phyloP scores from a whole-genome alignment of 768 basidiomycete genomes.

The Saitozyma sp. region DNA sequence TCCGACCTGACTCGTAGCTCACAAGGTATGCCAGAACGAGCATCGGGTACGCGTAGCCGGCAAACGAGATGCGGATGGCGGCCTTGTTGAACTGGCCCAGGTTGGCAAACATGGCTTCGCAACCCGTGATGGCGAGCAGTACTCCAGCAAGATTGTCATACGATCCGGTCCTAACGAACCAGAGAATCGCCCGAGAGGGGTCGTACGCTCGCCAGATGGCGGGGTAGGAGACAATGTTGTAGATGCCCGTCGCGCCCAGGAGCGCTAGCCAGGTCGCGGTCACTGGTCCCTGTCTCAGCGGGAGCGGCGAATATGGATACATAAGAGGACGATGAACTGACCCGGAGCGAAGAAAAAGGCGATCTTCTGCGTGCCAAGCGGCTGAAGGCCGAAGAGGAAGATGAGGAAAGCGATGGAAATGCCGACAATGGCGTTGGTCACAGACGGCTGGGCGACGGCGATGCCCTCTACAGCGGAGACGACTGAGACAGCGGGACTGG shows the following conservation, averaged over 20 bases:
- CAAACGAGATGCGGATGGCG: conserved; percentile 63
- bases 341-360: conserved; percentile 62
- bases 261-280: too few relatives aligned
- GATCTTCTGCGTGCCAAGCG: conserved; percentile 63
- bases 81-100: conserved; percentile 67
- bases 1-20: neutral
- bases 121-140: conserved; percentile 68
- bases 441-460: conserved; percentile 61
- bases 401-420: conserved; percentile 66
- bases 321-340: conserved; percentile 38
- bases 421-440: conserved; percentile 58
- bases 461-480: conserved; percentile 71
- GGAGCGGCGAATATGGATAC: neutral
- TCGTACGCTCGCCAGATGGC: conserved; percentile 66
- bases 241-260: too few relatives aligned
- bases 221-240: too few relatives aligned
- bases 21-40: conserved; percentile 65
- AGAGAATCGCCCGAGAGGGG: conserved; percentile 65
- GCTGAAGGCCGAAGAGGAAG: conserved; percentile 63
- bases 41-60: conserved; percentile 61
- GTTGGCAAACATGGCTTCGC: conserved; percentile 58
- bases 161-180: conserved; percentile 66
- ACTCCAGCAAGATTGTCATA: conserved; percentile 67
- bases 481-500: conserved; percentile 63
- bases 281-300: too few relatives aligned